Evolutionary conservation across 2,329 filamentous ascomycete genomes (phyloP).

Genomic region (Paecilomyces sp.): DNA sequence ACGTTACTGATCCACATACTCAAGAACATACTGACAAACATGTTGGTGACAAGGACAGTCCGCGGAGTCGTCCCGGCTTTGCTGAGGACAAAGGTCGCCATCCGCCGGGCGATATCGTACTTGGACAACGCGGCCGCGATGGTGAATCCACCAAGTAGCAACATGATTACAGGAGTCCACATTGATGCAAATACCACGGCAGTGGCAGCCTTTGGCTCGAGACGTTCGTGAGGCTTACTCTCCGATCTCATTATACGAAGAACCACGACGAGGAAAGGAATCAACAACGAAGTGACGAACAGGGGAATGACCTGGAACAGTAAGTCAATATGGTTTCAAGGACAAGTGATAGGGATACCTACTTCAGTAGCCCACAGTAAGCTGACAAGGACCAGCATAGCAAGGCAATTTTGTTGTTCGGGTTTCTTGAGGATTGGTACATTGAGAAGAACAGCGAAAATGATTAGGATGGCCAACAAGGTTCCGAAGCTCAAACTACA

Average conservation of each 20-base stretch:
- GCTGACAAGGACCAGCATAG: conserved; percentile 88
- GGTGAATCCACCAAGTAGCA: conserved; percentile 90
- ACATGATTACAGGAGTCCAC: conserved; percentile 99
- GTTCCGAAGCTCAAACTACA: conserved; percentile 74
- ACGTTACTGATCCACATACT: conserved; percentile 99
- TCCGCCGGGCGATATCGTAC: conserved; percentile 94
- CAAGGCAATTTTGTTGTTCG: conserved; percentile 93
- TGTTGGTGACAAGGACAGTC: conserved; percentile 90
- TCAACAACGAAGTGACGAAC: conserved; percentile 89
- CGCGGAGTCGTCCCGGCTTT: conserved; percentile 88
- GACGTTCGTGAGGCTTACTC: conserved; percentile 58
- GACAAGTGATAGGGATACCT: conserved; percentile 17
- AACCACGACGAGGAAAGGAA: conserved; percentile 87
- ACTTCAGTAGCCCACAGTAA: conserved; percentile 95
- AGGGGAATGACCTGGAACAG: conserved; percentile 72
- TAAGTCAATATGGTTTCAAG: background rate
- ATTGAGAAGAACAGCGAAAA: conserved; percentile 69
- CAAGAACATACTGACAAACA: conserved; percentile 96
- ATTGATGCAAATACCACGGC: conserved; percentile 85
- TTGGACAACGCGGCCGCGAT: conserved; percentile 92
- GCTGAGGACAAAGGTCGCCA: conserved; percentile 91
- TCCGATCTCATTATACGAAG: conserved; percentile 78
- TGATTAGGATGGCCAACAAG: conserved; percentile 59
- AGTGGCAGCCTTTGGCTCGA: conserved; percentile 75
- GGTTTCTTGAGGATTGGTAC: conserved; percentile 76